These are phyloP conservation scores for Diplocarpon rosae DNA, from an alignment of 2,329 filamentous ascomycete species.

Conservation along the genomic window DNA sequence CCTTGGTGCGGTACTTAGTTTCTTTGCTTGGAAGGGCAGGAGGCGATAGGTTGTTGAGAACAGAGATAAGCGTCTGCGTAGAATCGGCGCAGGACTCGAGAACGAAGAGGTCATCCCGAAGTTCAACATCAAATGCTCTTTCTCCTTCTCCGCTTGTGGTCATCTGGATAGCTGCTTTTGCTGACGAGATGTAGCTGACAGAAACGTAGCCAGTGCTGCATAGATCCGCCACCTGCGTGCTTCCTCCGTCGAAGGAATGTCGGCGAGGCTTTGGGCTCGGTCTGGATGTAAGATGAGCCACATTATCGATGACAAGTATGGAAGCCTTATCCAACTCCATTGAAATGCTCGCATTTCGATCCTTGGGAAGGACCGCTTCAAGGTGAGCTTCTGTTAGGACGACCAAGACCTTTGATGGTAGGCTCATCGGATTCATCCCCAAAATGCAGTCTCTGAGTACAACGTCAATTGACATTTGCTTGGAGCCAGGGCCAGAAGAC, in stretches of 20 bases:
- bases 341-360: constrained; percentile 50
- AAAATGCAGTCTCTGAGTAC: constrained; percentile 70
- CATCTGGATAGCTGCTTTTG: constrained; percentile 55
- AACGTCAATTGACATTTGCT: constrained; percentile 60
- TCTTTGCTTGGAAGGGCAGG: constrained; percentile 73
- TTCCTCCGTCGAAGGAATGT: constrained; percentile 27
- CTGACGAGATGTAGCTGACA: constrained; percentile 77
- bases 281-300: constrained; percentile 33
- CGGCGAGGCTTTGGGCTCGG: constrained; percentile 13
- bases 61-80: constrained; percentile 76
- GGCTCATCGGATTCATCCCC: constrained; percentile 70
- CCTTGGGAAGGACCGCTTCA: constrained; percentile 53
- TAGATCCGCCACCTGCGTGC: constrained; percentile 41
- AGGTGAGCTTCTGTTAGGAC: constrained; percentile 70
- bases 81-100: constrained; percentile 95
- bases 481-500: constrained; percentile 26
- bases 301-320: constrained; percentile 72
- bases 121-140: constrained; percentile 64
- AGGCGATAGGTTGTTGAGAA: constrained; percentile 71
- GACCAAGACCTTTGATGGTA: constrained; percentile 65
- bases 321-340: constrained; percentile 70
- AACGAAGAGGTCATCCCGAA: constrained; percentile 77
- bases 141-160: constrained; percentile 42
- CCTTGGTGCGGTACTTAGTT: constrained; percentile 75
- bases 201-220: constrained; percentile 68